phyloP scores from a whole-genome alignment of 2,329 filamentous ascomycete species.

The Paraphoma chrysanthemicola region DNA sequence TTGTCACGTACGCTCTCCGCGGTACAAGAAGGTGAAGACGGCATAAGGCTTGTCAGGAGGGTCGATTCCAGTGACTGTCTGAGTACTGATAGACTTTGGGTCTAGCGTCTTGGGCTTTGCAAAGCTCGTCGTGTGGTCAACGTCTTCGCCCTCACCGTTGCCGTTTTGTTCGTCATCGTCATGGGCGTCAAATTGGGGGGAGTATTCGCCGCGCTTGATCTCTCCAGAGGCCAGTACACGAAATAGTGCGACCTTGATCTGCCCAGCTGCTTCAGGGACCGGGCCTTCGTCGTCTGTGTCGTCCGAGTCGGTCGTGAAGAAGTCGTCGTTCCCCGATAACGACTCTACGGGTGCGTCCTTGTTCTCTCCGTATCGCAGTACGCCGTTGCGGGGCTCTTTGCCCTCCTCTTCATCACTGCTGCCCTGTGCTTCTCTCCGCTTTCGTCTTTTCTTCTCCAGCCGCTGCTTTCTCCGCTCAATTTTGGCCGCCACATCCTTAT shows the following conservation, averaged over 20 bases:
- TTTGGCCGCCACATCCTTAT: slow-evolving; percentile 78
- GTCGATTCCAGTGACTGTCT: slow-evolving; percentile 98
- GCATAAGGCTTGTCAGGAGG: slow-evolving; percentile 96
- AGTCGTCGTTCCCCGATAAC: slow-evolving; percentile 72
- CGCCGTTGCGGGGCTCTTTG: slow-evolving; percentile 55
- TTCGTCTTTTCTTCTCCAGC: slow-evolving; percentile 85
- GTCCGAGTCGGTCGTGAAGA: slow-evolving; percentile 68
- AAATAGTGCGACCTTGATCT: slow-evolving; percentile 98
- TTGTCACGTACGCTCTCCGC: slow-evolving; percentile 80
- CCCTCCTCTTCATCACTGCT: slow-evolving; percentile 57
- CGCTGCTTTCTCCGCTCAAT: slow-evolving; percentile 68
- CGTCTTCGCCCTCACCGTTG: slow-evolving; percentile 73
- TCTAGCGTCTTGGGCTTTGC: slow-evolving; percentile 95
- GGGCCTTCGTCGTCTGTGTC: slow-evolving; percentile 82
- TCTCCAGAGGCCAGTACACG: slow-evolving; percentile 93
- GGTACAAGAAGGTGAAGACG: slow-evolving; percentile 96
- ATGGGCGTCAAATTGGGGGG: slow-evolving; percentile 94
- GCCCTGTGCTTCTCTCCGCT: slow-evolving; percentile 66
- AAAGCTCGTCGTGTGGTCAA: slow-evolving; percentile 97
- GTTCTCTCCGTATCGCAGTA: slow-evolving; percentile 82
- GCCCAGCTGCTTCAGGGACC: slow-evolving; percentile 87
- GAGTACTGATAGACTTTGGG: slow-evolving; percentile 96
- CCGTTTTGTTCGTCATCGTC: slow-evolving; percentile 82
- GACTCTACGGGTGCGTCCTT: slow-evolving; percentile 76
- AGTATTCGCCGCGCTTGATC: slow-evolving; percentile 98